Percentiles rank a stretch among this genome's conserved stretches.
Conservation (phyloP, 495 filamentous ascomycete genomes). For the Xylaria palmicola region DNA sequence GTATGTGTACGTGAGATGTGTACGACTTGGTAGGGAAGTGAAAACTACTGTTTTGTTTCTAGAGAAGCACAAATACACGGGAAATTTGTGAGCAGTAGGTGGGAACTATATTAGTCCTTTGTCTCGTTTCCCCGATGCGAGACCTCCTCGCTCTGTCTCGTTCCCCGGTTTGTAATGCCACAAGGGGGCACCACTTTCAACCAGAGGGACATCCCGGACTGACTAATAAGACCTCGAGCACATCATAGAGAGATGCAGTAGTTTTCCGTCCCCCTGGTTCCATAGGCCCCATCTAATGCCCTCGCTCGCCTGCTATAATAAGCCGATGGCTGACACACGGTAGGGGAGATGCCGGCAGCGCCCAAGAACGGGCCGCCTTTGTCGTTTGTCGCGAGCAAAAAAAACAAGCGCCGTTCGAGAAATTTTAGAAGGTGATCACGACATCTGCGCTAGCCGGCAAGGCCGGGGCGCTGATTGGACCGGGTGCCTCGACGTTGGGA, state of each 20-base stretch:
- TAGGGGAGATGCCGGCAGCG: neutral
- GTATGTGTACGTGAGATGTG: neutral
- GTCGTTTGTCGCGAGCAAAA: neutral
- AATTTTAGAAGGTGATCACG: slow-evolving; percentile 37
- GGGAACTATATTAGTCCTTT: slow-evolving; percentile 8
- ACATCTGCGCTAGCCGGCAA: slow-evolving; percentile 37
- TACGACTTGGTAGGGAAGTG: neutral
- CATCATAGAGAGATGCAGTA: neutral
- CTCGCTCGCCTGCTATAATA: neutral
- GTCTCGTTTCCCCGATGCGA: neutral
- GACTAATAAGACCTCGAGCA: slow-evolving; percentile 8
- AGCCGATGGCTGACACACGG: neutral
- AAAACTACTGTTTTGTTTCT: slow-evolving; percentile 1
- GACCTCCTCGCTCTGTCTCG: neutral
- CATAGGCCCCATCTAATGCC: slow-evolving; percentile 6
- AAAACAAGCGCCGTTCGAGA: slow-evolving; percentile 14
- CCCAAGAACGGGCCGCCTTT: neutral
- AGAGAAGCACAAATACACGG: neutral
- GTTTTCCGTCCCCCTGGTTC: neutral
- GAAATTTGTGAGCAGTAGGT: neutral
- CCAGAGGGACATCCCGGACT: neutral
- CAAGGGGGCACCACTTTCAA: neutral
- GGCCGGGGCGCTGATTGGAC: slow-evolving; percentile 31
- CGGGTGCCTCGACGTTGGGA: slow-evolving; percentile 1
- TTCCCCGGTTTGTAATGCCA: slow-evolving; percentile 17